phyloP scores from a whole-genome alignment of 306 rosid genomes.

The Trifolium dubium region DNA sequence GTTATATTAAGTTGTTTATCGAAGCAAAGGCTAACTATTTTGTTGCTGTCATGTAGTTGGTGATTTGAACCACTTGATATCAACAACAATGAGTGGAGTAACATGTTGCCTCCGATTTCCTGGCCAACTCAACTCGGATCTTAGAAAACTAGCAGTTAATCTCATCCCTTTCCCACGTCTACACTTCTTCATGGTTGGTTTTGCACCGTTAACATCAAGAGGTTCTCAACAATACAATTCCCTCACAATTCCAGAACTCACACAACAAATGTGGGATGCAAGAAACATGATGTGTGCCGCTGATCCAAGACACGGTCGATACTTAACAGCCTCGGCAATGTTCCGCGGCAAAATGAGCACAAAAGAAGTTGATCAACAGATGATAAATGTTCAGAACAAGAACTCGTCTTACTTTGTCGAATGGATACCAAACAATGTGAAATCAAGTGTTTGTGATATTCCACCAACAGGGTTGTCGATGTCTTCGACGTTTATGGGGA shows the following conservation, averaged over 20 bases:
- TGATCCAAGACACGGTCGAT: slow-evolving; percentile 85
- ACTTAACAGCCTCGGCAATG: slow-evolving; percentile 86
- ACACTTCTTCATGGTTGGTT: slow-evolving; percentile 63
- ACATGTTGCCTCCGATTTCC: slow-evolving; percentile 94
- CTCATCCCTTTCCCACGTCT: slow-evolving; percentile 46
- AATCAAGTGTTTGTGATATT: slow-evolving; percentile 87
- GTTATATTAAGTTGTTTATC: neutral
- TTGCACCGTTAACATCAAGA: slow-evolving; percentile 79
- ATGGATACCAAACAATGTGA: slow-evolving; percentile 92
- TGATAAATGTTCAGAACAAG: slow-evolving; percentile 84
- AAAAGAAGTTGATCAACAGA: slow-evolving; percentile 70
- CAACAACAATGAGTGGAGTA: slow-evolving; percentile 95
- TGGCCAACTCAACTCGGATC: slow-evolving; percentile 91
- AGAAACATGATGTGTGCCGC: slow-evolving; percentile 79
- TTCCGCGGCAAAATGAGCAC: slow-evolving; percentile 94
- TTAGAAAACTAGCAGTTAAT: slow-evolving; percentile 66
- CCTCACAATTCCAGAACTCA: slow-evolving; percentile 88
- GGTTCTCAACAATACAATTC: slow-evolving; percentile 77
- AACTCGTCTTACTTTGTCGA: slow-evolving; percentile 86
- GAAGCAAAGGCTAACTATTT: neutral
- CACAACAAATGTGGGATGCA: slow-evolving; percentile 85
- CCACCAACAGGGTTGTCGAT: slow-evolving; percentile 79
- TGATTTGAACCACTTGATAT: slow-evolving; percentile 88
- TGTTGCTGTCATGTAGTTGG: slow-evolving; percentile 58
- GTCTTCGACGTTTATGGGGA: slow-evolving; percentile 91